Percentiles rank a stretch among this genome's conserved stretches.
phyloP scores from a whole-genome alignment of 139 green algal genomes.

The Edaphochlamys debaryana region DNA sequence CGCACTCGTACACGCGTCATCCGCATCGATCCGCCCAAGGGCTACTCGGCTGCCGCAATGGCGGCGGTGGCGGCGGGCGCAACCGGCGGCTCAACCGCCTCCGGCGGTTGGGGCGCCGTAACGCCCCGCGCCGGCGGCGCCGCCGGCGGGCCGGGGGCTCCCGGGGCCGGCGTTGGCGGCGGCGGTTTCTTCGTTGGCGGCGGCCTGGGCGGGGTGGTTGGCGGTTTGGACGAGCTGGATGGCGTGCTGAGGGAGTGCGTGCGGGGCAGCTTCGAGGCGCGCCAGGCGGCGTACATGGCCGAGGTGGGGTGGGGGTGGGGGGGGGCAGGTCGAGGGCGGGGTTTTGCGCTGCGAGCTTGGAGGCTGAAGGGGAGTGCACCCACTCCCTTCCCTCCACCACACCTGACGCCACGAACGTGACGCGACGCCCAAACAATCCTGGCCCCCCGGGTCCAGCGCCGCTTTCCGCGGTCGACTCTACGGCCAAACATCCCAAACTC shows the following conservation, averaged over 20 bases:
- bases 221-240: conserved; percentile 75
- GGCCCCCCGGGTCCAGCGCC: too few species aligned
- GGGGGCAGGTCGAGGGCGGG: background rate
- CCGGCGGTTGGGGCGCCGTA: too few species aligned
- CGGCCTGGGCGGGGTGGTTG: conserved; percentile 5
- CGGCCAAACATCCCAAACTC: too few species aligned
- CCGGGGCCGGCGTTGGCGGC: background rate
- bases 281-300: conserved; percentile 79
- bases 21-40: conserved; percentile 35
- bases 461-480: too few species aligned
- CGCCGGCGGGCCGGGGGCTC: too few species aligned
- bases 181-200: background rate
- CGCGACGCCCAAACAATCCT: too few species aligned
- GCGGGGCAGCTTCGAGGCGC: conserved; percentile 75
- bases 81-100: background rate
- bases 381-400: background rate
- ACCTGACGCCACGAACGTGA: too few species aligned
- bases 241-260: conserved; percentile 71
- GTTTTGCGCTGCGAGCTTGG: background rate
- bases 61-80: background rate
- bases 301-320: conserved; percentile 61
- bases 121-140: background rate
- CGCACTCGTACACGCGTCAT: conserved; percentile 28
- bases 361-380: background rate
- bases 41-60: conserved; percentile 10